A percentile compares a stretch with the other conserved stretches of the same genome.
These are phyloP conservation scores for Trametes meyenii DNA, from an alignment of 768 basidiomycete genomes.

Conservation along the genomic window DNA sequence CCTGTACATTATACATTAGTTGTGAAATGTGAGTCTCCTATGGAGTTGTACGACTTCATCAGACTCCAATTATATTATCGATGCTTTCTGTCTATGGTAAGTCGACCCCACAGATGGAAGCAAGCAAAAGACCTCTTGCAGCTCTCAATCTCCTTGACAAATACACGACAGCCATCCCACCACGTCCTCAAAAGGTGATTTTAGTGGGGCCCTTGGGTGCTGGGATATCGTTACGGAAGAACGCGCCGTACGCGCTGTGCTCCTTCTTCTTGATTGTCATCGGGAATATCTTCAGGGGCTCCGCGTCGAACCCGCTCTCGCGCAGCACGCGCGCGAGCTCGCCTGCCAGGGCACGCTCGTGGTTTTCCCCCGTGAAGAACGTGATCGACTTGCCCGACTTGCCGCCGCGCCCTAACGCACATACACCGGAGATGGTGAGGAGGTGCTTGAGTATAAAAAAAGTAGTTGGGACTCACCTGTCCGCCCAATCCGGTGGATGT, in stretches of 20 bases:
- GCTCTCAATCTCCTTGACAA: neutral
- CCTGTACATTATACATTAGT: no score
- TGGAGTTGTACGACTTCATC: no score
- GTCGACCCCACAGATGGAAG: neutral
- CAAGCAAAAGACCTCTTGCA: neutral
- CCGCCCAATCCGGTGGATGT: conserved; percentile 86
- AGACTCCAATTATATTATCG: no score
- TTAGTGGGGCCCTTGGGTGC: conserved; percentile 68
- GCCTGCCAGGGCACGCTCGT: conserved; percentile 87
- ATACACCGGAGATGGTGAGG: neutral
- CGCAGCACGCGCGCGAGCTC: conserved; percentile 89
- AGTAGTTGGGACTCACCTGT: conserved; percentile 56
- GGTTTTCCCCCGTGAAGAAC: conserved; percentile 92
- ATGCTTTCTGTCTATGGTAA: no score
- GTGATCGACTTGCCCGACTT: conserved; percentile 90
- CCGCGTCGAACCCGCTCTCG: conserved; percentile 82
- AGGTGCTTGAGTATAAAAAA: neutral
- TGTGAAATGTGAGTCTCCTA: no score
- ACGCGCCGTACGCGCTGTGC: conserved; percentile 88
- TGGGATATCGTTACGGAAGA: conserved; percentile 71
- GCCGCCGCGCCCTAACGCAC: conserved; percentile 75
- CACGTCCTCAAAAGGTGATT: conserved; percentile 59
- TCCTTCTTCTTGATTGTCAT: conserved; percentile 98
- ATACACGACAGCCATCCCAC: neutral
- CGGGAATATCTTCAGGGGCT: conserved; percentile 83